Base-by-base conservation (phyloP, 345 rosid genomes). In the Brassica juncea region DNA sequence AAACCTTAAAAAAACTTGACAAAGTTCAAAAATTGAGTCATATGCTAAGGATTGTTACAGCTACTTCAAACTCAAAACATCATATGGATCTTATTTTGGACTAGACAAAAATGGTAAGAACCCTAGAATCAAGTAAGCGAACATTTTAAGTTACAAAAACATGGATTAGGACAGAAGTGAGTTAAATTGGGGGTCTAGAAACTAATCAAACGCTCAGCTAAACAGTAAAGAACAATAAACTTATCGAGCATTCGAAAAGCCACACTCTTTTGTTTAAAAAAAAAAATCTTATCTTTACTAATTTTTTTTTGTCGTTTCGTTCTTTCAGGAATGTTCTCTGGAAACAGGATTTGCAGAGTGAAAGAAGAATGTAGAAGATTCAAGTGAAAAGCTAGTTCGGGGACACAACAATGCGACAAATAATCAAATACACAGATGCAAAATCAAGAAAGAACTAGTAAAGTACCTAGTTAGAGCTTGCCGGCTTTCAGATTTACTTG, bases 401-500 rank as follows among this genome's bases (percentile, higher is more conserved):
- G 60, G 42, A 67, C 37, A 65, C 37, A 28, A 21, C 23, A 78
- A 62, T 70, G 57, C 35, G 68, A 65, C 77, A 23, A 49, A 66
- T 30, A 30, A 54, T 57, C 5, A 71, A 75, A 66, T 1, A 81
- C 79, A 39, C 83, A 87, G 70, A 73, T 71, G 76, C 79, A 75
- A 64, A 81, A 82, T 61, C 66, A 79, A 68, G 44, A 82, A 52
- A 71, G 6, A 11, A 47, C 68, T 49, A 58, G 25, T 19, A 3
- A 52, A 73, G 76, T 78, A 87, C 89, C 88, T 85, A 84, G 82
- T 84, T 27, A 27, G 73, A 80, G 66, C 81, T 71, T 77, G 73
- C 76, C 63, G 15, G 61, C 83, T 85, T 60, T 54, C 73, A 85
- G 70, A 70, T 61, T 64, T 62, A 39, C 32, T 57, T 62, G 74